Evolutionary conservation across 352 stramenopile species (phyloP), one percentile per base, ranked within the genome.

Genomic region (Phytophthora fragariae): DNA sequence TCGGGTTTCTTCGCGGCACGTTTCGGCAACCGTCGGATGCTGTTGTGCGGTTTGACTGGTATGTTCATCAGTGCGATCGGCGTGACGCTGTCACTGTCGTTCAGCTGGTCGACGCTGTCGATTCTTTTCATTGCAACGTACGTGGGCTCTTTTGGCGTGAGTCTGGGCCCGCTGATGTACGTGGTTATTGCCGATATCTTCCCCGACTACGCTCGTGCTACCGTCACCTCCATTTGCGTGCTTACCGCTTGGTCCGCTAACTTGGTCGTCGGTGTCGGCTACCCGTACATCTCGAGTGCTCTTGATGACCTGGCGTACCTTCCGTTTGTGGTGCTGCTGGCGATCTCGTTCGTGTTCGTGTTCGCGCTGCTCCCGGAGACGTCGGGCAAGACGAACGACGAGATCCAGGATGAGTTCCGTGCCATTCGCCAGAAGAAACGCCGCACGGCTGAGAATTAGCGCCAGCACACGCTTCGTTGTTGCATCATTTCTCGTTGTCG

Each of bases 351-450:
- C 10, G 67, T 65, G 37, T 78, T 83, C 55, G 11, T 83, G n/a
- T 78, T 76, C 55, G 29, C 29, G 29, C 24, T 83, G 35, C 59
- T 88, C 4, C 81, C 81, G 2, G 79, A 88, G 66, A 88, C 81
- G 27, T 75, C 67, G 7, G 77, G 75, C 53, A 84, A 82, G 72
- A 86, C 81, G 19, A 81, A 77, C 39, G 81, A 84, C 11, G 81
- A 86, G 71, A 86, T 88, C 56, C 77, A 88, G 56, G 63, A 75
- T 10, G 77, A 81, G 37, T 88, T 88, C 73, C 75, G 77, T 35
- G 68, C 67, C 14, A 74, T 79, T 24, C 75, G 71, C 46, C 59
- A 72, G 24, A 76, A 73, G 56, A 82, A 79, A 47, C 61, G 46
- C 33, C 53, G 62, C n/a, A 53, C 50, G n/a, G 60, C 35, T 58